A percentile compares a stretch with the other conserved stretches of the same genome.
phyloP scores from a whole-genome alignment of 164 flowering plant species.

The Vitis rotundifolia region DNA sequence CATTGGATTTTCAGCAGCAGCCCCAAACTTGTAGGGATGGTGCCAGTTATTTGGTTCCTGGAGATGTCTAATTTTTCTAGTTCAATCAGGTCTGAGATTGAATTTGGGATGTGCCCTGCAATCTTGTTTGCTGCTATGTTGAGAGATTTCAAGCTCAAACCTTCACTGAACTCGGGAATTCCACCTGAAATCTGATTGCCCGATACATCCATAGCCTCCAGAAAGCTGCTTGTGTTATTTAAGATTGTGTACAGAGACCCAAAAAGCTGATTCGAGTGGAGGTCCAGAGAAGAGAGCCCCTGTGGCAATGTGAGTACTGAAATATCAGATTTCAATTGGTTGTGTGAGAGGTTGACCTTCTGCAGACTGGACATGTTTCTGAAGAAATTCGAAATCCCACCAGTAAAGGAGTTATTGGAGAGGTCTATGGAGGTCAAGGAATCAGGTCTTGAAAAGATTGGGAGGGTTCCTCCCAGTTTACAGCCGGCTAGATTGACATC shows the following conservation, averaged over 20 bases:
- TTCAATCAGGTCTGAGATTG: slow-evolving; percentile 63
- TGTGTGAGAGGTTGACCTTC: slow-evolving; percentile 68
- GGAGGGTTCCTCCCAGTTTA: slow-evolving; percentile 62
- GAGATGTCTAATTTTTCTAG: slow-evolving; percentile 64
- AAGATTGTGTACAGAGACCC: slow-evolving; percentile 61
- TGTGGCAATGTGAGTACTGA: slow-evolving; percentile 51
- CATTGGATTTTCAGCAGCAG: slow-evolving; percentile 49
- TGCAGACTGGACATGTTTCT: slow-evolving; percentile 60
- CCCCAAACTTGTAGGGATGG: slow-evolving; percentile 76
- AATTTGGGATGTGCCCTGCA: slow-evolving; percentile 65
- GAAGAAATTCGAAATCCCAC: slow-evolving; percentile 51
- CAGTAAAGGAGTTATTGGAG: slow-evolving; percentile 62
- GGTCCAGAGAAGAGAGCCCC: slow-evolving; percentile 59
- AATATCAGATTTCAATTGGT: slow-evolving; percentile 54
- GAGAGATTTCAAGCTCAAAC: slow-evolving; percentile 49
- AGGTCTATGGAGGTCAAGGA: slow-evolving; percentile 73
- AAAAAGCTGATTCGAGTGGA: slow-evolving; percentile 60
- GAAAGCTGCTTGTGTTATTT: slow-evolving; percentile 43
- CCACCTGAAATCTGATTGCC: slow-evolving; percentile 61
- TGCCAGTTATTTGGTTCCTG: slow-evolving; percentile 67
- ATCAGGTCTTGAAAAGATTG: slow-evolving; percentile 54
- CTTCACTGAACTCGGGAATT: slow-evolving; percentile 54
- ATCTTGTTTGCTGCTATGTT: slow-evolving; percentile 70
- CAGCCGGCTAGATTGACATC: slow-evolving; percentile 84
- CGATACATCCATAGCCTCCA: slow-evolving; percentile 62